phyloP scores from a whole-genome alignment of 192 early-diverging fungal species.

The Coemansia asiatica region DNA sequence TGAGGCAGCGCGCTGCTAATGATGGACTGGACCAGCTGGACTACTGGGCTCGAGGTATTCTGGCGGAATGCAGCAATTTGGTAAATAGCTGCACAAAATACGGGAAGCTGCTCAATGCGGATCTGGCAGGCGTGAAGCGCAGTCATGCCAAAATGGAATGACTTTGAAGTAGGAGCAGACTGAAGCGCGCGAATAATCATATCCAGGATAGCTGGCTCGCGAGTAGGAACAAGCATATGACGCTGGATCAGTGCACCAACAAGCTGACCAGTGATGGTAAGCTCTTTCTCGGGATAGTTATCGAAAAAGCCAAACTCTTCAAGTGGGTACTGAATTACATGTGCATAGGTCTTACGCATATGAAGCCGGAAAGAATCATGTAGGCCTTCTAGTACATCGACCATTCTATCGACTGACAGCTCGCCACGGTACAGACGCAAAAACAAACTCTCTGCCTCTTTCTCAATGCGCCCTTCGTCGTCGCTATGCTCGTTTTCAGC shows the following conservation, averaged over 20 bases:
- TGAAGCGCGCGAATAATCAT: slow-evolving; percentile 87
- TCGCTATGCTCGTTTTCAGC: slow-evolving; percentile 37
- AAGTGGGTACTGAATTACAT: slow-evolving; percentile 91
- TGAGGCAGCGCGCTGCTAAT: slow-evolving; percentile 24
- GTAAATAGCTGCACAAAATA: slow-evolving; percentile 78
- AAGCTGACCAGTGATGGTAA: slow-evolving; percentile 82
- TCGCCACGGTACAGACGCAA: slow-evolving; percentile 56
- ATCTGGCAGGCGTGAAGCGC: slow-evolving; percentile 81
- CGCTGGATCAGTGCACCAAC: slow-evolving; percentile 91
- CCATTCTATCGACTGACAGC: slow-evolving; percentile 77
- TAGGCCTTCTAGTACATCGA: slow-evolving; percentile 77
- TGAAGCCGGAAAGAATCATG: slow-evolving; percentile 72
- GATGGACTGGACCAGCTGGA: slow-evolving; percentile 43
- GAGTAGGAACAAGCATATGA: slow-evolving; percentile 76
- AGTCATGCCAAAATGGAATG: slow-evolving; percentile 89
- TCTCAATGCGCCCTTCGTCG: slow-evolving; percentile 49
- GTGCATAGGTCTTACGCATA: slow-evolving; percentile 82
- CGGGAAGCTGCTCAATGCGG: slow-evolving; percentile 86
- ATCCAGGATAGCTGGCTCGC: slow-evolving; percentile 84
- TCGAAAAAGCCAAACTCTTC: slow-evolving; percentile 96
- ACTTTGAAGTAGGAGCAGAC: slow-evolving; percentile 71
- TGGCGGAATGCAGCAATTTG: slow-evolving; percentile 84
- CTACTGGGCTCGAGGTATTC: slow-evolving; percentile 40
- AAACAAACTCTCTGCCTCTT: slow-evolving; percentile 55
- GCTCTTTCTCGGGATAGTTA: slow-evolving; percentile 91